These are phyloP conservation scores for Penicillium sp. DNA, from an alignment of 2,329 filamentous ascomycete species.

Conservation along the genomic window DNA sequence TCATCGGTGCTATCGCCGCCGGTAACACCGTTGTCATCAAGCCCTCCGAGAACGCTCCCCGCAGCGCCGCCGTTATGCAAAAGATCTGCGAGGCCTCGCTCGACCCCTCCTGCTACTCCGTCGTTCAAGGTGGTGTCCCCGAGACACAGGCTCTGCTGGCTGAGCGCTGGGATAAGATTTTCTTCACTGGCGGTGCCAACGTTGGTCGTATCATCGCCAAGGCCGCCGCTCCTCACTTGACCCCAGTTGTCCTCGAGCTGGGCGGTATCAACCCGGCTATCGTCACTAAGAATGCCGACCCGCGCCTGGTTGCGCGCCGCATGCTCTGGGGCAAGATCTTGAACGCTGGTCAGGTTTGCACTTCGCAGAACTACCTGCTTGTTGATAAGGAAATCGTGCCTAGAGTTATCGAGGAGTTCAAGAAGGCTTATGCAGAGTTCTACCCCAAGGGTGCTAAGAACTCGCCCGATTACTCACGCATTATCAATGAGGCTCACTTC, in stretches of 20 bases:
- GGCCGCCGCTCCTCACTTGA: conserved; percentile 87
- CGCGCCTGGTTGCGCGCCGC: conserved; percentile 79
- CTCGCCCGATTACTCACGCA: conserved; percentile 78
- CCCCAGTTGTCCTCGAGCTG: conserved; percentile 86
- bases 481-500: conserved; percentile 82
- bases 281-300: conserved; percentile 80
- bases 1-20: conserved; percentile 88
- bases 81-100: conserved; percentile 77
- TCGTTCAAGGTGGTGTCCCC: conserved; percentile 79
- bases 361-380: conserved; percentile 90
- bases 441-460: conserved; percentile 80
- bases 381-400: conserved; percentile 76
- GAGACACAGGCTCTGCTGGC: conserved; percentile 84
- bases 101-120: conserved; percentile 75
- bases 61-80: conserved; percentile 77
- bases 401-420: conserved; percentile 75
- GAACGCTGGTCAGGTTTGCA: conserved; percentile 89
- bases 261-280: conserved; percentile 93
- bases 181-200: conserved; percentile 82
- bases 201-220: conserved; percentile 88
- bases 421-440: conserved; percentile 73
- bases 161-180: conserved; percentile 96
- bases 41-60: conserved; percentile 81
- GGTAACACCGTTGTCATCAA: conserved; percentile 91
- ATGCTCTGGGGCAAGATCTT: conserved; percentile 87